phyloP scores from a whole-genome alignment of 2,329 filamentous ascomycete genomes.

The Boeremia lycopersici region DNA sequence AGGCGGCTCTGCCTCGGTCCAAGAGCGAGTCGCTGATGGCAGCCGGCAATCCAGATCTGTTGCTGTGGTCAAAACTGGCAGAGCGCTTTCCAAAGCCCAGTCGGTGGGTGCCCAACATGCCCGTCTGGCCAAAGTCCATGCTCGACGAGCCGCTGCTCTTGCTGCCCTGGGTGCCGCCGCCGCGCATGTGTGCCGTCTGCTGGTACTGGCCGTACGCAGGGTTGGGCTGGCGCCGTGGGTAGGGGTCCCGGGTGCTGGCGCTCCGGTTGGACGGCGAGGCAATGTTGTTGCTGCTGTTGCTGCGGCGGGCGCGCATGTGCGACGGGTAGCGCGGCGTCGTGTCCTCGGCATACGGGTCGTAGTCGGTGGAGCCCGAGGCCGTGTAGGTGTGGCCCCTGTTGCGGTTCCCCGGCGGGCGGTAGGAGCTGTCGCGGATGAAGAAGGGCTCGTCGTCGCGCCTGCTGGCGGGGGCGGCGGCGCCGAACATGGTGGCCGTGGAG shows the following conservation, averaged over 20 bases:
- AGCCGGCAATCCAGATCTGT: slow-evolving; percentile 26
- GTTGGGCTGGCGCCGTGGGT: slow-evolving; percentile 30
- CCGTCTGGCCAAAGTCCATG: slow-evolving; percentile 67
- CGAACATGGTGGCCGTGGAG: slow-evolving; percentile 28
- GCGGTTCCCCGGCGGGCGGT: slow-evolving; percentile 47
- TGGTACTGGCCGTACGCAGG: slow-evolving; percentile 35
- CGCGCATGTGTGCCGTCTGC: slow-evolving; percentile 40
- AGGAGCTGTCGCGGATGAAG: slow-evolving; percentile 43
- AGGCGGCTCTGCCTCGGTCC: slow-evolving; percentile 51
- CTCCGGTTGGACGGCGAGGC: slow-evolving; percentile 34
- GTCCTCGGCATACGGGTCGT: slow-evolving; percentile 51
- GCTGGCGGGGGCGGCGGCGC: slow-evolving; percentile 15
- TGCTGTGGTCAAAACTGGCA: slow-evolving; percentile 72
- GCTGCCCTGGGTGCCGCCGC: slow-evolving; percentile 66
- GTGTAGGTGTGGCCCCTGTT: slow-evolving; percentile 65
- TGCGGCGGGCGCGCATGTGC: slow-evolving; percentile 65
- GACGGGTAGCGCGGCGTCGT: slow-evolving; percentile 49
- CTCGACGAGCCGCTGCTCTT: slow-evolving; percentile 72
- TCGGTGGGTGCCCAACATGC: slow-evolving; percentile 64
- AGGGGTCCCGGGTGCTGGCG: slow-evolving; percentile 44
- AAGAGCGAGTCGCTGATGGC: slow-evolving; percentile 52
- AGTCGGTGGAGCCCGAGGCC: slow-evolving; percentile 64
- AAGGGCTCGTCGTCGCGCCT: slow-evolving; percentile 42
- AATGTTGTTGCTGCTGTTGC: slow-evolving; percentile 80
- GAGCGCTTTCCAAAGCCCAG: slow-evolving; percentile 64